Evolutionary conservation across 495 filamentous ascomycete genomes (phyloP).

Genomic region (Hyaloscypha hepaticicola): DNA sequence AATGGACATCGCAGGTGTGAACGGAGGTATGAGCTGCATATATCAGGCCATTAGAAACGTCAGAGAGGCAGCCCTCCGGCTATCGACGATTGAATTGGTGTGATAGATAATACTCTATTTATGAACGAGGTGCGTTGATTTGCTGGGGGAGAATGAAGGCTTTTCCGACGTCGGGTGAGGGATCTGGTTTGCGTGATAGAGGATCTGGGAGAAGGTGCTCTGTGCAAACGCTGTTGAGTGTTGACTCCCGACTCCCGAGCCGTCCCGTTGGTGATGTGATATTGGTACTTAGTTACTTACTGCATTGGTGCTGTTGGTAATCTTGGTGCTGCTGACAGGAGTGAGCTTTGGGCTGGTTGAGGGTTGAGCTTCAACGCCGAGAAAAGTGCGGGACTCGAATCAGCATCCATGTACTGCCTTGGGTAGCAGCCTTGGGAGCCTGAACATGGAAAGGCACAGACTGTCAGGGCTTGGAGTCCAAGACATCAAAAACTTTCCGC

Average conservation of each 20-base stretch:
- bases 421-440: background rate
- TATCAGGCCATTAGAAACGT: background rate
- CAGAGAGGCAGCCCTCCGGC: background rate
- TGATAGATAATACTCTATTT: background rate
- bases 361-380: background rate
- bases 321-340: background rate
- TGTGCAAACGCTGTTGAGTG: background rate
- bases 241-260: background rate
- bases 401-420: background rate
- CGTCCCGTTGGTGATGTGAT: conserved; percentile 2
- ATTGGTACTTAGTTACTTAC: background rate
- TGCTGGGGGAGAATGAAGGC: background rate
- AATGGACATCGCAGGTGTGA: conserved; percentile 1
- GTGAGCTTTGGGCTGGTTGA: background rate
- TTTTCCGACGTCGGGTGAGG: background rate
- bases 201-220: background rate
- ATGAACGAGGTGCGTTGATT: background rate
- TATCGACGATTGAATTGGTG: background rate
- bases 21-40: background rate
- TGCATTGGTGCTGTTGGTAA: background rate
- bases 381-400: background rate
- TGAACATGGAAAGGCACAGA: background rate
- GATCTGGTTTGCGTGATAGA: background rate
- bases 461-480: background rate
- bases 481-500: background rate